Evolutionary conservation across 192 early-diverging fungal genomes (phyloP), one percentile per base, ranked within the genome.

Genomic region (Cladochytrium replicatum): DNA sequence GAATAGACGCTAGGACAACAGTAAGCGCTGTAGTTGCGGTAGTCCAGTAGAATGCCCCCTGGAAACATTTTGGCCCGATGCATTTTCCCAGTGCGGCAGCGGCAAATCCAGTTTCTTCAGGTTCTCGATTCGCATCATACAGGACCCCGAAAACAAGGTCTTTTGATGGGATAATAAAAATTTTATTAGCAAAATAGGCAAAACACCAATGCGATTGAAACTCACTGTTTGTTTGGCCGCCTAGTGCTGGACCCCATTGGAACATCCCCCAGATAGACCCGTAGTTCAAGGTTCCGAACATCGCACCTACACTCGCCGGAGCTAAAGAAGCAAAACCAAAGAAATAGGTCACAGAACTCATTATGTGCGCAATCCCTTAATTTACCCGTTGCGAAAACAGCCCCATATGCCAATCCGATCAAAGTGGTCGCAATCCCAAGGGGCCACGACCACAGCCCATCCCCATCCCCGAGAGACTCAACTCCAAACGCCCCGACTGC

Each of bases 241-340:
- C 68, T 5, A 60, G 9, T 8, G 63, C 63, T 22, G 63, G 68
- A 7, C 54, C 63, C 61, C 54, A 56, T n/a, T n/a, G n/a, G n/a
- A n/a, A n/a, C n/a, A n/a, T n/a, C n/a, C 68, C 59, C 68, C 68
- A 71, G 42, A 63, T 45, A 4, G 31, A 23, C 2, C 56, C 59
- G 51, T 66, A 71, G 34, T 32, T 32, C 19, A 52, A 23, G 1
- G 57, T 44, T 0, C 68, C 68, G 43, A 66, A 66, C 55, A 44
- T 57, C 2, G 51, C 26, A 11, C 53, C 27, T 9, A 71, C 64
- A 57, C 66, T 42, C 8, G 62, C 63, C 9, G 68, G 68, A 0
- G 54, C 44, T 19, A 39, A 52, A 24, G 60, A 37, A n/a, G n/a
- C n/a, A n/a, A n/a, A n/a, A n/a, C n/a, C n/a, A n/a, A n/a, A n/a